These are phyloP conservation scores for Eremochloa ophiuroides DNA, from an alignment of 176 grass and related monocot genomes.

Conservation along the genomic window DNA sequence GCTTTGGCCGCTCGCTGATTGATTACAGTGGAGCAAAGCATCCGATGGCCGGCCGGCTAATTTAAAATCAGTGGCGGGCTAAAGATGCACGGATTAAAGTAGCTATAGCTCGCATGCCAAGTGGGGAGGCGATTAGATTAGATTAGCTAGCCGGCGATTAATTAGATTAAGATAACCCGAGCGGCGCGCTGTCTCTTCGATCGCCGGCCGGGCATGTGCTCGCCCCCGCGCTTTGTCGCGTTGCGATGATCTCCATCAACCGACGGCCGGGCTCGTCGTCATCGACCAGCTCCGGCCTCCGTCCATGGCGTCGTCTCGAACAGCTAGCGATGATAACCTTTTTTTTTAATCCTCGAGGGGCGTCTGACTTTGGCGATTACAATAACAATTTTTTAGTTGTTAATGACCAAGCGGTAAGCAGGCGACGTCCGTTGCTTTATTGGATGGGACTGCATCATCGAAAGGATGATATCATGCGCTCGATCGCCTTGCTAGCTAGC, in stretches of 20 bases:
- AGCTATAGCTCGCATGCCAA: constrained; percentile 14
- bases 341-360: not conserved
- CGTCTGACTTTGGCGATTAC: constrained; percentile 42
- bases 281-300: not conserved
- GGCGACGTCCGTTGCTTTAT: constrained; percentile 2
- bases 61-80: constrained; percentile 28
- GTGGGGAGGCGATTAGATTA: constrained; percentile 38
- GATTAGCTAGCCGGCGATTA: not conserved
- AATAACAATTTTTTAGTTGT: too few species aligned
- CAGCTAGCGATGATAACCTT: not conserved
- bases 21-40: constrained; percentile 20
- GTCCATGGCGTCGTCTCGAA: not conserved
- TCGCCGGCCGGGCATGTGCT: constrained; percentile 53
- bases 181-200: constrained; percentile 58
- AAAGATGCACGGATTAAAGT: constrained; percentile 44
- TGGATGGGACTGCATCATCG: not conserved
- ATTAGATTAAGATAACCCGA: constrained; percentile 50
- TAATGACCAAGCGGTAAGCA: constrained; percentile 21
- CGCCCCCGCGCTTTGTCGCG: constrained; percentile 28
- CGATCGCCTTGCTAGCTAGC: not conserved
- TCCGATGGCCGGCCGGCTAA: constrained; percentile 25
- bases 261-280: not conserved
- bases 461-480: constrained; percentile 17
- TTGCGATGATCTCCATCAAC: constrained; percentile 2
- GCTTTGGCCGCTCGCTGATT: not conserved